These are phyloP conservation scores for Glarea lozoyensis DNA, from an alignment of 495 filamentous ascomycete genomes.

Conservation along the genomic window DNA sequence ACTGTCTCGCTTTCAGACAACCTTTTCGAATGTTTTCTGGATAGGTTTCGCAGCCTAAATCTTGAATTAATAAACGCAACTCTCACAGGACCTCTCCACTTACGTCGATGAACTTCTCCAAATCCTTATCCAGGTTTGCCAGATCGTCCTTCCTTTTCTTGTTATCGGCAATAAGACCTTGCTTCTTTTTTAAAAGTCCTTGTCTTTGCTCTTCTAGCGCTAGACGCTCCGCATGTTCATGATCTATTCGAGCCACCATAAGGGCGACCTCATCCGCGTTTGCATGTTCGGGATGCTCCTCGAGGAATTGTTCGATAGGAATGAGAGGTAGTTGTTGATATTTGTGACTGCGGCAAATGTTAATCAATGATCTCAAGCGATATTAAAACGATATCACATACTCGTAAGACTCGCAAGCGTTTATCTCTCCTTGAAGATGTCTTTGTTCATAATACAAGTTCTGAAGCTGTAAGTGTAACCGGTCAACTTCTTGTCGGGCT, in stretches of 20 bases:
- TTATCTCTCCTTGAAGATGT: constrained; percentile 82
- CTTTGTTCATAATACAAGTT: constrained; percentile 96
- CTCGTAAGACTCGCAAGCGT: constrained; percentile 87
- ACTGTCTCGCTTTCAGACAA: constrained; percentile 36
- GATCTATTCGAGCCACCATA: constrained; percentile 86
- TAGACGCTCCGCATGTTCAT: constrained; percentile 81
- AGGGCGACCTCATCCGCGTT: constrained; percentile 64
- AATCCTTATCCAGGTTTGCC: constrained; percentile 74
- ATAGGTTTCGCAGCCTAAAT: constrained; percentile 74
- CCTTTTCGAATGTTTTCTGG: constrained; percentile 74
- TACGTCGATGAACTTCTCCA: constrained; percentile 85
- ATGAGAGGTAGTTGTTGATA: constrained; percentile 82
- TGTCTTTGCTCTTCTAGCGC: constrained; percentile 79
- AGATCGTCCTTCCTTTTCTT: constrained; percentile 93
- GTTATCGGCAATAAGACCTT: constrained; percentile 85
- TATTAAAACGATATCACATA: constrained; percentile 35
- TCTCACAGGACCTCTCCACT: constrained; percentile 13
- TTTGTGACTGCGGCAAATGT: constrained; percentile 57
- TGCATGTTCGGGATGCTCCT: constrained; percentile 63
- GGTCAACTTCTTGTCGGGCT: constrained; percentile 82
- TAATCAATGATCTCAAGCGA: background rate
- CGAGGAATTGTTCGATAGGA: constrained; percentile 72
- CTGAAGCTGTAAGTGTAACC: constrained; percentile 83
- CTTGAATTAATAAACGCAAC: background rate
- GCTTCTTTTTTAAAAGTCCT: constrained; percentile 81